Evolutionary conservation across 768 basidiomycete species (phyloP).

Genomic region (Pisolithus tinctorius): DNA sequence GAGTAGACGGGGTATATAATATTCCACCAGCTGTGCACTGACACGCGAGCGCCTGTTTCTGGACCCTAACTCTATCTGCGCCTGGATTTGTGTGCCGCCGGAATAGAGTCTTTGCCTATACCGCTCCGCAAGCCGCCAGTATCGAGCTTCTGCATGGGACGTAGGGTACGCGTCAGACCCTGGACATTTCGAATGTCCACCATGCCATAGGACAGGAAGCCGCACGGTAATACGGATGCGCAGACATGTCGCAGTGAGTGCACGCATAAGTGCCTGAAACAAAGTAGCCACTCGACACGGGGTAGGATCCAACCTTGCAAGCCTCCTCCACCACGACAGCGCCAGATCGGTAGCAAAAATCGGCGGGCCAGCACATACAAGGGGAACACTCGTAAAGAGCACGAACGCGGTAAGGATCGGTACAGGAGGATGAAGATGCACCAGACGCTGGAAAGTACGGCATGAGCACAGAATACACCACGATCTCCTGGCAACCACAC

Average conservation of each 20-base stretch:
- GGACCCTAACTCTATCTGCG: neutral
- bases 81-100: constrained; percentile 7
- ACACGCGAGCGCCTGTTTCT: no score
- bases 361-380: constrained; percentile 1
- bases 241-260: constrained; percentile 13
- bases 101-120: constrained; percentile 21
- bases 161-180: constrained; percentile 16
- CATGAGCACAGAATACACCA: no score
- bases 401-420: constrained; percentile 6
- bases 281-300: constrained; percentile 1
- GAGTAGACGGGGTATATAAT: constrained; percentile 32
- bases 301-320: neutral
- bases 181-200: neutral
- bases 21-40: constrained; percentile 19
- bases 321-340: neutral
- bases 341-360: constrained; percentile 5
- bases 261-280: constrained; percentile 6
- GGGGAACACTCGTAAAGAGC: constrained; percentile 6
- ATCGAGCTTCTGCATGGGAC: constrained; percentile 20
- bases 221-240: constrained; percentile 8
- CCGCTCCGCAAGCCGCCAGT: constrained; percentile 26
- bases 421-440: constrained; percentile 1
- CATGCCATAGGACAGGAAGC: constrained; percentile 6
- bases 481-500: no score
- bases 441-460: neutral